Conservation (phyloP, 1,284 basidiomycete species). For the Cutaneotrichosporon sp. region DNA sequence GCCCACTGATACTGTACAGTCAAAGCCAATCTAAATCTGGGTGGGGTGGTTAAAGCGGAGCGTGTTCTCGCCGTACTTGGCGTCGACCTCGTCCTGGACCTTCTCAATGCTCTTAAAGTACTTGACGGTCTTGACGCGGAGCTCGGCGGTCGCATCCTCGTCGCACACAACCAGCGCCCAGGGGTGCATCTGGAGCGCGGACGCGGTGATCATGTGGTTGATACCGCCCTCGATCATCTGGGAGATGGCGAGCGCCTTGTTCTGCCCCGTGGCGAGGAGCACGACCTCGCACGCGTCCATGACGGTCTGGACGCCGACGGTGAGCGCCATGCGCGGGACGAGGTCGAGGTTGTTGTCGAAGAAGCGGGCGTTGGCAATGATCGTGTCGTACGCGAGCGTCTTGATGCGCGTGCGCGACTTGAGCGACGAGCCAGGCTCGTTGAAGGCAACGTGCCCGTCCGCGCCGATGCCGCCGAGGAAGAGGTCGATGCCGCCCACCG, state of each 20-base stretch:
- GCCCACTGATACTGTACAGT: background rate
- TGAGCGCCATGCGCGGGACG: conserved; percentile 86
- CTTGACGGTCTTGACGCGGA: conserved; percentile 81
- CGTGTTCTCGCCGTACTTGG: conserved; percentile 38
- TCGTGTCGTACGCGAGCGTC: conserved; percentile 88
- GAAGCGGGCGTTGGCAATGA: conserved; percentile 88
- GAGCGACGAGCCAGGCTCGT: conserved; percentile 79
- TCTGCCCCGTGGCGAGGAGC: conserved; percentile 81
- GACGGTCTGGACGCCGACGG: conserved; percentile 84
- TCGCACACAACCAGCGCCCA: conserved; percentile 85
- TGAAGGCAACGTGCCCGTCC: conserved; percentile 91
- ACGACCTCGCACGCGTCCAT: conserved; percentile 80
- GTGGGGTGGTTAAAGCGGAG: conserved; percentile 28
- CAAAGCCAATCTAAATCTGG: conserved; percentile 27
- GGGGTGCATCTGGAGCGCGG: conserved; percentile 76
- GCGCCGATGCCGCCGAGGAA: conserved; percentile 89
- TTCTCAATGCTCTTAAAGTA: conserved; percentile 89
- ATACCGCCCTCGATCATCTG: conserved; percentile 88
- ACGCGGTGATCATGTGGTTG: conserved; percentile 82
- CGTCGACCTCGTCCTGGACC: conserved; percentile 75
- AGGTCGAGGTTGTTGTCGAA: conserved; percentile 76
- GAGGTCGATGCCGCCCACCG: conserved; percentile 80
- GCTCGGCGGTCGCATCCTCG: conserved; percentile 58
- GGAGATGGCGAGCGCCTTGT: conserved; percentile 78
- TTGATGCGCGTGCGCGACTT: conserved; percentile 85